Conservation (phyloP, 2,329 filamentous ascomycete genomes). For the Sclerotinia minor region DNA sequence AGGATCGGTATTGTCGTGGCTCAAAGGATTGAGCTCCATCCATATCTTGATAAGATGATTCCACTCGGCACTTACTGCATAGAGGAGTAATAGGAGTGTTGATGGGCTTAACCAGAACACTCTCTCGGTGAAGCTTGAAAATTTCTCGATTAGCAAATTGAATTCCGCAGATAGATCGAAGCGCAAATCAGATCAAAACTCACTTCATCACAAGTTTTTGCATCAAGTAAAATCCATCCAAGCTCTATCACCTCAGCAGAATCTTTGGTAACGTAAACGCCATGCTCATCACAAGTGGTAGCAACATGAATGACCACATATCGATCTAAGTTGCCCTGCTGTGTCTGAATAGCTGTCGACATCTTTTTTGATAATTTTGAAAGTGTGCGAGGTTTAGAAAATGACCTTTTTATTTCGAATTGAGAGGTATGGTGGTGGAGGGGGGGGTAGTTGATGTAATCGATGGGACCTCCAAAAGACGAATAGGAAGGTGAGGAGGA, state of each 20-base stretch:
- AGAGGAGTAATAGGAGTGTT: slow-evolving; percentile 98
- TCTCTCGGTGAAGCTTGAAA: slow-evolving; percentile 83
- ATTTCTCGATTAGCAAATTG: slow-evolving; percentile 32
- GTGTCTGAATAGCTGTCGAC: slow-evolving; percentile 51
- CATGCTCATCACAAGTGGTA: slow-evolving; percentile 98
- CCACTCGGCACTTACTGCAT: slow-evolving; percentile 75
- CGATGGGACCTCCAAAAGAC: slow-evolving; percentile 51
- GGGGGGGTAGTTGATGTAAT: slow-evolving; percentile 41
- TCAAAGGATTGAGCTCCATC: slow-evolving; percentile 7
- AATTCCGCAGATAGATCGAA: slow-evolving; percentile 3
- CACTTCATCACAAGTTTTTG: slow-evolving; percentile 91
- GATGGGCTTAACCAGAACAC: slow-evolving; percentile 94
- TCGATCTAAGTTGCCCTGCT: slow-evolving; percentile 78
- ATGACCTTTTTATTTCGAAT: slow-evolving; percentile 32
- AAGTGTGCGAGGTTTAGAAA: background rate
- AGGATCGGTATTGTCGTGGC: background rate
- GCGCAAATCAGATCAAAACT: slow-evolving; percentile 40
- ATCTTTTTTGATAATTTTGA: slow-evolving; percentile 65
- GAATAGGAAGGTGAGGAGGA: slow-evolving; percentile 63
- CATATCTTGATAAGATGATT: slow-evolving; percentile 3
- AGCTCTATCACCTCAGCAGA: slow-evolving; percentile 99
- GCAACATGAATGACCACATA: slow-evolving; percentile 98
- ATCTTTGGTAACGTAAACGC: slow-evolving; percentile 98
- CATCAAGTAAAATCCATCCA: slow-evolving; percentile 94
- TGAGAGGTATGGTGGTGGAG: slow-evolving; percentile 56